A percentile compares a stretch with the other conserved stretches of the same genome.
Evolutionary conservation across 768 basidiomycete species (phyloP).

Genomic region (Mycena belliarum): DNA sequence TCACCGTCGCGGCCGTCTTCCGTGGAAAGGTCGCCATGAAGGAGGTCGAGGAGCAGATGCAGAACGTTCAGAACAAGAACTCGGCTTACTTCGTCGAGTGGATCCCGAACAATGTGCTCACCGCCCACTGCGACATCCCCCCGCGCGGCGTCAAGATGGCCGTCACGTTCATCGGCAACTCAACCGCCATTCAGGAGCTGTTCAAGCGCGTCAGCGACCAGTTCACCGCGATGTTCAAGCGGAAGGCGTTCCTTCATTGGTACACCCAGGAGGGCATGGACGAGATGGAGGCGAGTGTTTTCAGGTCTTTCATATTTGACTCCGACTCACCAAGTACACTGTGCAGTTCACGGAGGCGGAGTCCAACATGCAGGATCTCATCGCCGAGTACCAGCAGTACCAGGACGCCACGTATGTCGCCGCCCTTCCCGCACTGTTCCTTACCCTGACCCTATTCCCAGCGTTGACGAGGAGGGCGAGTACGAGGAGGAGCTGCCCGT

Average conservation of each 20-base stretch:
- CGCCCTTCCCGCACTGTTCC: neutral
- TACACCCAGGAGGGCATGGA: slow-evolving; percentile 99
- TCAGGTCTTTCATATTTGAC: neutral
- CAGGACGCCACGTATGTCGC: slow-evolving; percentile 85
- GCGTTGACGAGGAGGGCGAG: slow-evolving; percentile 85
- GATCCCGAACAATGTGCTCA: slow-evolving; percentile 99
- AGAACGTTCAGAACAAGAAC: slow-evolving; percentile 97
- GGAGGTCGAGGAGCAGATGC: slow-evolving; percentile 99
- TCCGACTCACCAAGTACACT: neutral
- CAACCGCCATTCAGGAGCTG: slow-evolving; percentile 94
- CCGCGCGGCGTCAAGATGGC: slow-evolving; percentile 96
- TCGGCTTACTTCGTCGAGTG: slow-evolving; percentile 98
- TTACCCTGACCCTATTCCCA: slow-evolving; percentile 29
- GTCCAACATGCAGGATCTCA: slow-evolving; percentile 98
- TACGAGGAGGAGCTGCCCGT: slow-evolving; percentile 76
- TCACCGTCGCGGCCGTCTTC: slow-evolving; percentile 97
- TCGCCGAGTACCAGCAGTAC: slow-evolving; percentile 97
- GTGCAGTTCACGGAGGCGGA: slow-evolving; percentile 92
- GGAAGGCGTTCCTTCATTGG: slow-evolving; percentile 99
- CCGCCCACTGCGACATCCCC: slow-evolving; percentile 97
- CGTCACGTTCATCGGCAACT: slow-evolving; percentile 97
- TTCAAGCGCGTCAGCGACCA: slow-evolving; percentile 99
- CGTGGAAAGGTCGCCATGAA: slow-evolving; percentile 99
- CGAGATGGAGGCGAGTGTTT: slow-evolving; percentile 79
- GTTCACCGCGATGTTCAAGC: slow-evolving; percentile 99